Percentiles rank a stretch among this genome's conserved stretches.
Evolutionary conservation across 2,329 filamentous ascomycete species (phyloP).

Genomic region (Rhynchosporium secalis): DNA sequence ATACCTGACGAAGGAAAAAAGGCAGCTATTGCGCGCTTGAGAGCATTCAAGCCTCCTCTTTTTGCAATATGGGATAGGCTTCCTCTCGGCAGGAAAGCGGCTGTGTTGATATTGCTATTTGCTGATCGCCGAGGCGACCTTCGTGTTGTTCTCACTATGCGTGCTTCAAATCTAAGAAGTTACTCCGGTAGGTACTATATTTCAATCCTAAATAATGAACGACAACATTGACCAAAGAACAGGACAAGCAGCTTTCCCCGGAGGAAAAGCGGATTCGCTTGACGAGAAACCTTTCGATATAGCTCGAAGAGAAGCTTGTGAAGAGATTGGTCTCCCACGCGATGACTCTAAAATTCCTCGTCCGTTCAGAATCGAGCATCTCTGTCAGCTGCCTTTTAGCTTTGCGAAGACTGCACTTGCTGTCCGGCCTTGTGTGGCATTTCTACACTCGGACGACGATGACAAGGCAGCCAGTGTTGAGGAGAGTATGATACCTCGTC

Average conservation of each 20-base stretch:
- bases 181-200: conserved; percentile 58
- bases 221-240: neutral
- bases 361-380: conserved; percentile 82
- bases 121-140: conserved; percentile 80
- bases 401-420: conserved; percentile 72
- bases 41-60: conserved; percentile 59
- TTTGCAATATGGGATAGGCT: conserved; percentile 63
- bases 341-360: conserved; percentile 66
- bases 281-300: conserved; percentile 71
- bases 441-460: conserved; percentile 63
- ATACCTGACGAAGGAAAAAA: conserved; percentile 23
- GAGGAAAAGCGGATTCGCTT: conserved; percentile 65
- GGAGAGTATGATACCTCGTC: conserved; percentile 71
- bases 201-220: neutral
- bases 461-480: conserved; percentile 53
- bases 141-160: conserved; percentile 68
- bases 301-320: conserved; percentile 83
- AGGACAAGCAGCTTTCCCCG: conserved; percentile 77
- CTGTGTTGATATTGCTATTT: conserved; percentile 85
- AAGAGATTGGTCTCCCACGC: conserved; percentile 88
- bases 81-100: conserved; percentile 69
- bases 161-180: conserved; percentile 61
- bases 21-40: conserved; percentile 54
- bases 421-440: conserved; percentile 75
- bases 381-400: conserved; percentile 79